A percentile compares a stretch with the other conserved stretches of the same genome.
Conservation (phyloP, 495 filamentous ascomycete species). For the Penicillium macrosclerotiorum region DNA sequence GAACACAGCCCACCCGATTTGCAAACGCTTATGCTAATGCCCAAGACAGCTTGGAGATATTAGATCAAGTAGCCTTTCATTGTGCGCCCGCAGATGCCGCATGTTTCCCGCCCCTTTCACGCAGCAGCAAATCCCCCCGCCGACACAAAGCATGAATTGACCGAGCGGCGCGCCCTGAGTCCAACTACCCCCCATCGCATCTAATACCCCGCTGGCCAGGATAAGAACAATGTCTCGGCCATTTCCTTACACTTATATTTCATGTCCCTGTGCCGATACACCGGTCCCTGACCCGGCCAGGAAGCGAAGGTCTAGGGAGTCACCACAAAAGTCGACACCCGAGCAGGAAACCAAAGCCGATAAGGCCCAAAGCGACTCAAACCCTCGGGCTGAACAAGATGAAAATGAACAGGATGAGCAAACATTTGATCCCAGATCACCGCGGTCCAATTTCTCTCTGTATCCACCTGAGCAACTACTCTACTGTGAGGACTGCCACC, state of each 20-base stretch:
- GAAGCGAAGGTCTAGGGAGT: slow-evolving; percentile 39
- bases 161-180: not conserved
- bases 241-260: slow-evolving; percentile 88
- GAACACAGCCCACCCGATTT: not conserved
- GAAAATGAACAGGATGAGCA: slow-evolving; percentile 70
- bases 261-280: slow-evolving; percentile 81
- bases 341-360: slow-evolving; percentile 27
- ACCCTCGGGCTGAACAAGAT: slow-evolving; percentile 8
- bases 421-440: slow-evolving; percentile 81
- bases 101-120: not conserved
- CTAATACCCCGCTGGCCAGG: not conserved
- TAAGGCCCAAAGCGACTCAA: slow-evolving; percentile 19
- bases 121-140: not conserved
- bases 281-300: slow-evolving; percentile 39
- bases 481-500: slow-evolving; percentile 94
- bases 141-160: slow-evolving; percentile 23
- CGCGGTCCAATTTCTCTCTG: slow-evolving; percentile 82
- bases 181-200: not conserved
- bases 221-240: slow-evolving; percentile 62
- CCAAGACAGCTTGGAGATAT: not conserved
- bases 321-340: slow-evolving; percentile 39
- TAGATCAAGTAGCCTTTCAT: too few relatives aligned
- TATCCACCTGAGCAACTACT: slow-evolving; percentile 92
- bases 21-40: not conserved
- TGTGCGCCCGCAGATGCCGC: too few relatives aligned